phyloP scores from a whole-genome alignment of 78 protist species.

The Cavenderia fasciculata region DNA sequence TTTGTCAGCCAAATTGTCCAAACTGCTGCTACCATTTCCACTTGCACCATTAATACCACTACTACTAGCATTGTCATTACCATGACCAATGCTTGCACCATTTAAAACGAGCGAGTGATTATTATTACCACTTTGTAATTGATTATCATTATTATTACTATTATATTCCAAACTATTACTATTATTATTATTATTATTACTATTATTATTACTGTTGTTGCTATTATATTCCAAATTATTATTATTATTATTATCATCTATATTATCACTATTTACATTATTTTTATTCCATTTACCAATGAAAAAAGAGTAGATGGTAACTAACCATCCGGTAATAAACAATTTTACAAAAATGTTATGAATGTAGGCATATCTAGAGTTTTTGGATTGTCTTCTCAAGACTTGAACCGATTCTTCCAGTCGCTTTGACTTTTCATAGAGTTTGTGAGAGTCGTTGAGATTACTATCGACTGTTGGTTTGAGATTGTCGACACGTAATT shows the following conservation, averaged over 20 bases:
- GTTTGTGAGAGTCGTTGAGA: not conserved
- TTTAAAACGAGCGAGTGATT: not conserved
- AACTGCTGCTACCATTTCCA: too few species aligned
- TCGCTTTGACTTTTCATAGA: constrained; percentile 37
- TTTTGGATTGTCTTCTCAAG: constrained; percentile 27
- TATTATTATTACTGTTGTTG: not conserved
- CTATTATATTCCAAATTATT: not conserved
- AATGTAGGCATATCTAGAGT: too few species aligned
- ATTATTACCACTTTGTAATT: not conserved
- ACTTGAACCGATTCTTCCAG: constrained; percentile 51
- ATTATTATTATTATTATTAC: not conserved
- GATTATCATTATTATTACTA: not conserved
- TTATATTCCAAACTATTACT: not conserved
- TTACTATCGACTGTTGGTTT: constrained; percentile 40
- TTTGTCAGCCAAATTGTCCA: not conserved
- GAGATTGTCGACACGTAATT: constrained; percentile 3
- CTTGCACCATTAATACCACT: not conserved
- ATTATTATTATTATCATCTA: not conserved
- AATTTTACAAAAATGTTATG: constrained; percentile 5
- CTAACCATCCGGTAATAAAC: constrained; percentile 6
- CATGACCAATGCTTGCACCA: not conserved
- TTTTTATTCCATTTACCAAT: not conserved
- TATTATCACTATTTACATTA: not conserved
- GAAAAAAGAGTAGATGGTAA: not conserved
- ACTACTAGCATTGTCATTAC: not conserved